Conservation (phyloP, 1,284 basidiomycete species). For the Heterobasidion irregulare region DNA sequence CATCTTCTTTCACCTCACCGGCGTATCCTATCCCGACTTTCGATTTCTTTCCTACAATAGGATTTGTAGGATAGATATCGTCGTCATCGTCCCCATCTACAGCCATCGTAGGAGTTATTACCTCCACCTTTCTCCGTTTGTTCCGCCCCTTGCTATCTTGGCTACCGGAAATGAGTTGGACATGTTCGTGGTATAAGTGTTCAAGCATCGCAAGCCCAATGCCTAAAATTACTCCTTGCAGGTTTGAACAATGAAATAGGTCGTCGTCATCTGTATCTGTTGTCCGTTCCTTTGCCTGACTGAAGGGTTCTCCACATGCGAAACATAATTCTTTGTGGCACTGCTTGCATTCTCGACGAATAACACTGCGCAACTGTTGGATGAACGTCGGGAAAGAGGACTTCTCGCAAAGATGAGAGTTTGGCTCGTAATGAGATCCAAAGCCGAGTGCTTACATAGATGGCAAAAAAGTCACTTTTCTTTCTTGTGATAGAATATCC, state of each 20-base stretch:
- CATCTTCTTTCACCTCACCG: slow-evolving; percentile 73
- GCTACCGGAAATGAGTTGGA: slow-evolving; percentile 22
- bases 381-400: slow-evolving; percentile 66
- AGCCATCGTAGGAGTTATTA: slow-evolving; percentile 18
- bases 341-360: slow-evolving; percentile 51
- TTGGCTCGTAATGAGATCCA: background rate
- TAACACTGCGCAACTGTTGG: slow-evolving; percentile 47
- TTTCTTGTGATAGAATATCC: slow-evolving; percentile 48
- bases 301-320: slow-evolving; percentile 74
- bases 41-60: slow-evolving; percentile 45
- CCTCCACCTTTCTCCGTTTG: slow-evolving; percentile 23
- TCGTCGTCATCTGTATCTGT: slow-evolving; percentile 38
- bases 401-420: slow-evolving; percentile 28
- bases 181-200: slow-evolving; percentile 54
- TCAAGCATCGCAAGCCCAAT: slow-evolving; percentile 79
- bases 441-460: slow-evolving; percentile 53
- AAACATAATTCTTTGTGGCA: slow-evolving; percentile 70
- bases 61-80: slow-evolving; percentile 34
- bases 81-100: slow-evolving; percentile 46
- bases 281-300: slow-evolving; percentile 30
- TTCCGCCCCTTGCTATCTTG: slow-evolving; percentile 11
- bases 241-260: slow-evolving; percentile 80
- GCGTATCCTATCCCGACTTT: slow-evolving; percentile 82
- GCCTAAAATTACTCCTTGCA: slow-evolving; percentile 83
- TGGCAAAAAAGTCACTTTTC: slow-evolving; percentile 73